These are phyloP conservation scores for Lactifluus subvellereus DNA, from an alignment of 768 basidiomycete species.

Conservation along the genomic window DNA sequence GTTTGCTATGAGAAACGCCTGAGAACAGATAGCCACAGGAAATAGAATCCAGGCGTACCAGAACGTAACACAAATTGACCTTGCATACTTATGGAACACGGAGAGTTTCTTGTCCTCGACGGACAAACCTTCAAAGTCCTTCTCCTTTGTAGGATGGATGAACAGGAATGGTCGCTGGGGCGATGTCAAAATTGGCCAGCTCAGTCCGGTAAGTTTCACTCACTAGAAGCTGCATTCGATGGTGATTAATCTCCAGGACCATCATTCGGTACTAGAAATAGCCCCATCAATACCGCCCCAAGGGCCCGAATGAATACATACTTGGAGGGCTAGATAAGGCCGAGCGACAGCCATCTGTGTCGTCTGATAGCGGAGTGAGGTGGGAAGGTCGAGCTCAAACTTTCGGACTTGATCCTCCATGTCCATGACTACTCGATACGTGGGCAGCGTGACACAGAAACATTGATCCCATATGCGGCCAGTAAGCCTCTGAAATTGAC, in stretches of 20 bases:
- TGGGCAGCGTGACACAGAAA: conserved; percentile 24
- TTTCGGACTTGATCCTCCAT: conserved; percentile 24
- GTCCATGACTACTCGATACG: conserved; percentile 24
- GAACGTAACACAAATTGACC: conserved; percentile 19
- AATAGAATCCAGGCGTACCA: conserved; percentile 2
- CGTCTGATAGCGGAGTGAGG: conserved; percentile 20
- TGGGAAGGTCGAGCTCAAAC: conserved; percentile 26
- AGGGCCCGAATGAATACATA: neutral
- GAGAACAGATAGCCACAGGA: neutral
- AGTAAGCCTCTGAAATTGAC: conserved; percentile 8
- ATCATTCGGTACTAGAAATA: conserved; percentile 19
- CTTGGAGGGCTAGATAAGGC: conserved; percentile 23
- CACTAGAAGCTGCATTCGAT: conserved; percentile 19
- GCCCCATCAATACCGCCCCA: neutral
- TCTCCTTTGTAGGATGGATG: conserved; percentile 20
- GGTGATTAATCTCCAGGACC: conserved; percentile 13
- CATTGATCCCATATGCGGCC: conserved; percentile 27
- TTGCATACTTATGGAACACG: conserved; percentile 18
- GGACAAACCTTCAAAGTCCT: conserved; percentile 7
- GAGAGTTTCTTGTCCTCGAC: conserved; percentile 17
- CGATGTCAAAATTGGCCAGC: neutral
- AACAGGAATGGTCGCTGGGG: conserved; percentile 23
- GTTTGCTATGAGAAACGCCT: conserved; percentile 21
- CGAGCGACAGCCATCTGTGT: conserved; percentile 20
- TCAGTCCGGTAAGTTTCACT: neutral